Evolutionary conservation across 371 early-diverging fungal species (phyloP).

Genomic region (Mucor lusitanicus): DNA sequence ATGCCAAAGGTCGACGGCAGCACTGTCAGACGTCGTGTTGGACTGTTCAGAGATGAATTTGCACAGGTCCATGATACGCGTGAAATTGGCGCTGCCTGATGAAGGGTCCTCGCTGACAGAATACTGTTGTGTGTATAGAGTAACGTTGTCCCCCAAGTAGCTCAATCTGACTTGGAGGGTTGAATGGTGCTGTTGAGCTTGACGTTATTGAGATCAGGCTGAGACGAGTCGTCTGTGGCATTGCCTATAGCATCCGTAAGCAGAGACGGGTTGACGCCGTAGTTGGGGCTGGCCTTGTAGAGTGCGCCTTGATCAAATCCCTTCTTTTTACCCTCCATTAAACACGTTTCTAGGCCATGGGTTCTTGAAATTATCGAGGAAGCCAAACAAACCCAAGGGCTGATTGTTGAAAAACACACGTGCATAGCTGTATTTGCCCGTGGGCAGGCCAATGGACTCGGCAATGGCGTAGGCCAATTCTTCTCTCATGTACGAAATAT

Average conservation of each 20-base stretch:
- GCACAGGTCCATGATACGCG: conserved; percentile 17
- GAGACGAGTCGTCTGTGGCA: not conserved
- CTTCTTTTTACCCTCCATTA: conserved; percentile 22
- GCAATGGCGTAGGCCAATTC: conserved; percentile 49
- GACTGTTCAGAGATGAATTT: conserved; percentile 17
- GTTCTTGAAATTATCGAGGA: conserved; percentile 34
- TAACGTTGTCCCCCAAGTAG: conserved; percentile 24
- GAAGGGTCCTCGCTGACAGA: conserved; percentile 3
- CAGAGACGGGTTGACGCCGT: not conserved
- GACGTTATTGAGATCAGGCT: not conserved
- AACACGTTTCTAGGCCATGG: conserved; percentile 39
- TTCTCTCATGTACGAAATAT: conserved; percentile 53
- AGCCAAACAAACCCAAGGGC: conserved; percentile 35
- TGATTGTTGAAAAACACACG: conserved; percentile 31
- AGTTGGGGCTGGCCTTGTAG: conserved; percentile 16
- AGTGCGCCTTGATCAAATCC: conserved; percentile 18
- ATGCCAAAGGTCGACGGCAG: conserved; percentile 13
- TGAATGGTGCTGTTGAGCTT: not conserved
- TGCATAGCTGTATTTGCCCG: conserved; percentile 39
- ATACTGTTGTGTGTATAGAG: conserved; percentile 16
- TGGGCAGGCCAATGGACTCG: conserved; percentile 42
- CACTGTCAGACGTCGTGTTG: not conserved
- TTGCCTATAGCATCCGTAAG: not conserved
- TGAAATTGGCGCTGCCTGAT: conserved; percentile 7
- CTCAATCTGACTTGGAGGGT: conserved; percentile 9